Conservation (phyloP, 2,329 filamentous ascomycete species). For the Alternaria brassicae region DNA sequence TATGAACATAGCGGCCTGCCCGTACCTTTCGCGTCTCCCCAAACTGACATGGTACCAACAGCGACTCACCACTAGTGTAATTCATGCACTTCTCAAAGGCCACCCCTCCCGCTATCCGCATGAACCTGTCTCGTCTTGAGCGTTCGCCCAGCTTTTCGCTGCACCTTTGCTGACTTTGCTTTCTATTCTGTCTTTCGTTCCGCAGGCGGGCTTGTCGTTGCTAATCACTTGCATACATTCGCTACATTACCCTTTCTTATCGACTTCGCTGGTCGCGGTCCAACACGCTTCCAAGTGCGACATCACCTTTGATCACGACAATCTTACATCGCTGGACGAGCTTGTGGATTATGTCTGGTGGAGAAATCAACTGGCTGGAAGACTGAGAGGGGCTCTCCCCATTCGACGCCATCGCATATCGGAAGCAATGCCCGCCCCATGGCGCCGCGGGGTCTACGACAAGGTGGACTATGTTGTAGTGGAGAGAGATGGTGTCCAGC, state of each 20-base stretch:
- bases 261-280: constrained; percentile 40
- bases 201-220: constrained; percentile 48
- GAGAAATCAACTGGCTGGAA: constrained; percentile 41
- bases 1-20: constrained; percentile 25
- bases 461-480: constrained; percentile 42
- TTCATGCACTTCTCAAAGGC: constrained; percentile 51
- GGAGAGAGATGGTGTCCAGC: constrained; percentile 26
- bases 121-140: constrained; percentile 46
- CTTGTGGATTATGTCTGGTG: constrained; percentile 46
- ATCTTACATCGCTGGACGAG: constrained; percentile 29
- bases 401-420: constrained; percentile 28
- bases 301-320: constrained; percentile 21
- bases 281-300: constrained; percentile 46
- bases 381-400: constrained; percentile 42
- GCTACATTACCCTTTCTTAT: constrained; percentile 35
- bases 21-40: constrained; percentile 36
- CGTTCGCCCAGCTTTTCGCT: constrained; percentile 46
- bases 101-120: constrained; percentile 38
- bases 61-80: constrained; percentile 45
- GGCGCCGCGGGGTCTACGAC: constrained; percentile 28
- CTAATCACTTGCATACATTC: constrained; percentile 45
- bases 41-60: constrained; percentile 48
- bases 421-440: constrained; percentile 42
- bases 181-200: constrained; percentile 45
- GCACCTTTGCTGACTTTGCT: constrained; percentile 41